These are phyloP conservation scores for Aspergillus pseudoglaucus DNA, from an alignment of 2,329 filamentous ascomycete species.

Conservation along the genomic window DNA sequence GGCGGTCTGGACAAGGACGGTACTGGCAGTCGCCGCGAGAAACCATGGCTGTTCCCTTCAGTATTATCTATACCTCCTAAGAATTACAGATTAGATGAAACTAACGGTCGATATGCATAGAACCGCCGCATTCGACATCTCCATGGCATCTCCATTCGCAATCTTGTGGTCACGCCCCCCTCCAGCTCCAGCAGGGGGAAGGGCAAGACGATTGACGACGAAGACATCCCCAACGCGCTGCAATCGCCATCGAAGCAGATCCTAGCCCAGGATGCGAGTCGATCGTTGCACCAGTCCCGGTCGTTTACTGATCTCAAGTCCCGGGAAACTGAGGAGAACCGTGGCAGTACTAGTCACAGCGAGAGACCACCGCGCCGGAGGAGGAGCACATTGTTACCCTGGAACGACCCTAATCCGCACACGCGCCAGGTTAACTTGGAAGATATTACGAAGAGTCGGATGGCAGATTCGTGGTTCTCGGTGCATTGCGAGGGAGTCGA, in stretches of 20 bases:
- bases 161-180: conserved; percentile 62
- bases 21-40: conserved; percentile 34
- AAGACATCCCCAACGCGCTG: conserved; percentile 61
- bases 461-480: conserved; percentile 86
- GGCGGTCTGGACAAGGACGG: conserved; percentile 17
- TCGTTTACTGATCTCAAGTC: conserved; percentile 51
- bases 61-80: conserved; percentile 24
- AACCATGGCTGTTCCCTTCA: conserved; percentile 48
- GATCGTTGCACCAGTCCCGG: conserved; percentile 49
- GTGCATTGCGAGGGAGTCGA: conserved; percentile 61
- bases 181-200: conserved; percentile 40
- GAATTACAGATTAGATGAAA: not conserved
- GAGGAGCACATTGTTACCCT: conserved; percentile 57
- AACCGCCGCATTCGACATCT: conserved; percentile 87
- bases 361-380: conserved; percentile 33
- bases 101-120: conserved; percentile 33
- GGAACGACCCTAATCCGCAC: conserved; percentile 54
- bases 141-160: conserved; percentile 78
- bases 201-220: conserved; percentile 65
- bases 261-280: conserved; percentile 45
- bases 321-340: conserved; percentile 9
- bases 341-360: conserved; percentile 11
- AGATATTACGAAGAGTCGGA: conserved; percentile 60
- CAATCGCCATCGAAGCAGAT: conserved; percentile 68
- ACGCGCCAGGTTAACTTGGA: conserved; percentile 69